These are phyloP conservation scores for Amphicarpaea edgeworthii DNA, from an alignment of 306 rosid species.

Conservation along the genomic window DNA sequence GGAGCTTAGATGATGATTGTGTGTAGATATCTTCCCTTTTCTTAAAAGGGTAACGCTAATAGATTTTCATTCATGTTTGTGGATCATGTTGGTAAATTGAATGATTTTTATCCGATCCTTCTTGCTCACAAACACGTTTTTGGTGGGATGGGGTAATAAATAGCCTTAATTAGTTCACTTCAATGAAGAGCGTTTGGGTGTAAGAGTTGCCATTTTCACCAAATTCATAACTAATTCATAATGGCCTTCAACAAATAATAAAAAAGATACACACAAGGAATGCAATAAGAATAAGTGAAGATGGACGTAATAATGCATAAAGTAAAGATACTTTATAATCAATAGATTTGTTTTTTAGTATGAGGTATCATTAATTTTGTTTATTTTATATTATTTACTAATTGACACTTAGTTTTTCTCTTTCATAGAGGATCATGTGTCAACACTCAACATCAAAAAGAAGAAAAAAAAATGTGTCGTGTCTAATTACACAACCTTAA, in stretches of 20 bases:
- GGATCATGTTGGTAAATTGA: constrained; percentile 31
- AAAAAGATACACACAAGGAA: background rate
- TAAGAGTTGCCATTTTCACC: background rate
- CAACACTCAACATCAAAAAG: background rate
- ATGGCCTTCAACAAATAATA: background rate
- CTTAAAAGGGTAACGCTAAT: constrained; percentile 44
- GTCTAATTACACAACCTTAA: constrained; percentile 18
- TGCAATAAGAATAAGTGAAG: constrained; percentile 3
- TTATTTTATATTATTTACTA: background rate
- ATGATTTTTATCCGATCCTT: constrained; percentile 25
- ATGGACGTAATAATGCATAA: background rate
- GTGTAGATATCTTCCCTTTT: constrained; percentile 58
- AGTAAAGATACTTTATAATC: background rate
- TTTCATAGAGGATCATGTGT: background rate
- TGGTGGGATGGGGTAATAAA: constrained; percentile 9
- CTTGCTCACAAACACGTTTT: constrained; percentile 13
- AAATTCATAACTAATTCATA: constrained; percentile 2
- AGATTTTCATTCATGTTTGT: constrained; percentile 48
- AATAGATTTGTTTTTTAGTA: background rate
- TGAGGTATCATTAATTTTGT: background rate
- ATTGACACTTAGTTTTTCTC: background rate
- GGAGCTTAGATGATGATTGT: constrained; percentile 51
- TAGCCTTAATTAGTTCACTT: constrained; percentile 32
- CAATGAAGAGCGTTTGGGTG: background rate
- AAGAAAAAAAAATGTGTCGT: background rate